Conservation (phyloP, 257 asterid genomes). For the Scutellaria baicalensis region DNA sequence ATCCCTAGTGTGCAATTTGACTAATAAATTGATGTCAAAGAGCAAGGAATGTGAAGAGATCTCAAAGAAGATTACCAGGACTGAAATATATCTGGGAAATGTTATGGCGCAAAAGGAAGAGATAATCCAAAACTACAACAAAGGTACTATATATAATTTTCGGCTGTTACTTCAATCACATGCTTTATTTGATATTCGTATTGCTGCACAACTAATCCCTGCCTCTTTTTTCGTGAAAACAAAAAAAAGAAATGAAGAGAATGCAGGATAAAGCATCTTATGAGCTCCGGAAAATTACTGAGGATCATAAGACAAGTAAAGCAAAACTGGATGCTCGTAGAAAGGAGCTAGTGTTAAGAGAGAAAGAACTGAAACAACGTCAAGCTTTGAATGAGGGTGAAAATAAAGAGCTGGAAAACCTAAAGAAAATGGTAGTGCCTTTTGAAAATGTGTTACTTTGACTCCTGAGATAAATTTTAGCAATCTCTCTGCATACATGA, state of each 20-base stretch:
- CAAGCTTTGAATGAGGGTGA: slow-evolving; percentile 53
- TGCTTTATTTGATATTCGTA: slow-evolving; percentile 6
- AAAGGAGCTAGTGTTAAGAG: slow-evolving; percentile 41
- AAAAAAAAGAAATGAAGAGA: slow-evolving; percentile 49
- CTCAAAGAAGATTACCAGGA: slow-evolving; percentile 48
- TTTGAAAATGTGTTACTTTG: slow-evolving; percentile 1
- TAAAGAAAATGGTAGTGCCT: slow-evolving; percentile 51
- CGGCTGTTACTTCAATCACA: slow-evolving; percentile 4
- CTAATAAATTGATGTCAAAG: slow-evolving; percentile 40
- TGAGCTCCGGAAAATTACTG: slow-evolving; percentile 38
- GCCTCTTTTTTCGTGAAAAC: neutral
- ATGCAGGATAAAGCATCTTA: slow-evolving; percentile 45
- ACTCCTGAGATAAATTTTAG: neutral
- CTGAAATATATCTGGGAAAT: slow-evolving; percentile 35
- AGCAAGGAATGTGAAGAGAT: slow-evolving; percentile 50
- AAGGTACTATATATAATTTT: slow-evolving; percentile 33
- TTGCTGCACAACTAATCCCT: neutral
- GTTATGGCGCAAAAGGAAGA: slow-evolving; percentile 58
- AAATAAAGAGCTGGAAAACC: slow-evolving; percentile 46
- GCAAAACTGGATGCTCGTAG: slow-evolving; percentile 48
- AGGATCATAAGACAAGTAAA: slow-evolving; percentile 49
- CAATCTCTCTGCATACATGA: slow-evolving; percentile 5
- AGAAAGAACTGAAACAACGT: slow-evolving; percentile 45
- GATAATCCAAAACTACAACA: slow-evolving; percentile 46
- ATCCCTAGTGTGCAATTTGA: slow-evolving; percentile 41